These are phyloP conservation scores for Sindora glabra DNA, from an alignment of 306 rosid genomes.

Conservation along the genomic window DNA sequence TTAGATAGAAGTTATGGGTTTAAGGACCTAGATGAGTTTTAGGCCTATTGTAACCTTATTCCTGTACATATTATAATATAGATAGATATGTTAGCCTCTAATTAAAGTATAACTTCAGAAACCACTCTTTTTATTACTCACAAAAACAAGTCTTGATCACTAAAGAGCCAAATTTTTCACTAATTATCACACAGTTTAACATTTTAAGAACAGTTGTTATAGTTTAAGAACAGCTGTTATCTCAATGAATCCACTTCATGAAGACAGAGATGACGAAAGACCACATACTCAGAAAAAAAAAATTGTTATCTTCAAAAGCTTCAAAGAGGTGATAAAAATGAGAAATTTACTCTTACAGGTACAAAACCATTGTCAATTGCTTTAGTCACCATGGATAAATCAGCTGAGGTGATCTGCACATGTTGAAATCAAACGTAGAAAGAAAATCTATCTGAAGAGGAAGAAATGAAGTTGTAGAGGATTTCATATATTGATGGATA, in stretches of 20 bases:
- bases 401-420: slow-evolving; percentile 63
- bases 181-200: neutral
- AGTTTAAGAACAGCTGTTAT: neutral
- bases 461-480: neutral
- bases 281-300: neutral
- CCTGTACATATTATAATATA: no score
- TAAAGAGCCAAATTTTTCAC: neutral
- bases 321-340: slow-evolving; percentile 9
- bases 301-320: neutral
- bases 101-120: no score
- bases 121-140: no score
- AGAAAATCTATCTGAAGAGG: slow-evolving; percentile 3
- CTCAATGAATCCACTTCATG: neutral
- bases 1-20: no score
- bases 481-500: neutral
- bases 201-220: neutral
- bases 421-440: slow-evolving; percentile 15
- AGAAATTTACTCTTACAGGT: slow-evolving; percentile 56
- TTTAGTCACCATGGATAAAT: slow-evolving; percentile 55
- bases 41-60: no score
- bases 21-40: no score
- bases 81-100: no score
- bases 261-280: neutral
- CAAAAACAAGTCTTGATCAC: neutral
- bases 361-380: slow-evolving; percentile 69